Conservation (phyloP, 2,329 filamentous ascomycete species). For the Sclerotinia sclerotiorum region DNA sequence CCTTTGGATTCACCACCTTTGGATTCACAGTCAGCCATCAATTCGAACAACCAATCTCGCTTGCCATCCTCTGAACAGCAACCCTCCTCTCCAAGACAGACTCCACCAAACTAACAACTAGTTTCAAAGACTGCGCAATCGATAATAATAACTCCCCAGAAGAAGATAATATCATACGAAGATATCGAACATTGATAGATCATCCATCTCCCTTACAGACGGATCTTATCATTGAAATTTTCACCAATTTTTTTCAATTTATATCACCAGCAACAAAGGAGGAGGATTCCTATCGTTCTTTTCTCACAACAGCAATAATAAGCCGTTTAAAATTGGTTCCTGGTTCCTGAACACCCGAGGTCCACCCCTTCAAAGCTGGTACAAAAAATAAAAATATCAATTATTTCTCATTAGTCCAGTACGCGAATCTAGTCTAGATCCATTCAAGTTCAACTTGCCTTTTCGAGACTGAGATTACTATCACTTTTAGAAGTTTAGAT, state of each 20-base stretch:
- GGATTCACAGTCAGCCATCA: not conserved
- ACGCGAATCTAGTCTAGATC: constrained; percentile 14
- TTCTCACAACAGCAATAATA: too few species aligned
- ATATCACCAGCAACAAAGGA: not conserved
- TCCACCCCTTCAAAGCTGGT: not conserved
- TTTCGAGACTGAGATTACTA: constrained; percentile 14
- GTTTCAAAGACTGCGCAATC: constrained; percentile 8
- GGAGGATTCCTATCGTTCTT: not conserved
- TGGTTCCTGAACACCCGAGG: constrained; percentile 19
- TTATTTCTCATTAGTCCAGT: constrained; percentile 14
- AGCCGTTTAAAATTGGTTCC: constrained; percentile 19
- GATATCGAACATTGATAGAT: not conserved
- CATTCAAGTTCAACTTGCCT: constrained; percentile 1
- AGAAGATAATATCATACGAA: not conserved
- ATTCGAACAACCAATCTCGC: constrained; percentile 2
- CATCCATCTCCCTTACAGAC: not conserved
- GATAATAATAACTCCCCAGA: not conserved
- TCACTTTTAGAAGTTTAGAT: not conserved
- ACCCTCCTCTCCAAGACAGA: not conserved
- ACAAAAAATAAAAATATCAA: constrained; percentile 3
- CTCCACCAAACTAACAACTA: constrained; percentile 9
- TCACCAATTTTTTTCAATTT: too few species aligned
- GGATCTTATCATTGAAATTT: not conserved
- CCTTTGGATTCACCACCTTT: not conserved
- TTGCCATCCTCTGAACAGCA: not conserved